These are phyloP conservation scores for Pseudonitzschia multistriata DNA, from an alignment of 108 stramenopile genomes.

Conservation along the genomic window DNA sequence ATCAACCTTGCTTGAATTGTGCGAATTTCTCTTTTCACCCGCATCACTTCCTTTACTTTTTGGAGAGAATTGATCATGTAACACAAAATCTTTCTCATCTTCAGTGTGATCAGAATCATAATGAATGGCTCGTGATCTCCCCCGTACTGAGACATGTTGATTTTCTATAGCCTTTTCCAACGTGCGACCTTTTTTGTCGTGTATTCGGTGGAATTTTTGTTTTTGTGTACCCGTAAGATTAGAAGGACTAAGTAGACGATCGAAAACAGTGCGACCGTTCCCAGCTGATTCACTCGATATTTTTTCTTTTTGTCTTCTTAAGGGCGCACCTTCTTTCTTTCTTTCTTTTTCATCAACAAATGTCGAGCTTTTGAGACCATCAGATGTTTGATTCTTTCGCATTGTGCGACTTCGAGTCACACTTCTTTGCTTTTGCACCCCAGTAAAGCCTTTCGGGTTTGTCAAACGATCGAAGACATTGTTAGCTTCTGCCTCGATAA, in stretches of 20 bases:
- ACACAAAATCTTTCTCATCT: constrained; percentile 25
- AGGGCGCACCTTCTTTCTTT: constrained; percentile 9
- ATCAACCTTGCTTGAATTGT: neutral
- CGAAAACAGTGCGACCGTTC: constrained; percentile 48
- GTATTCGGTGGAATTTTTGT: constrained; percentile 22
- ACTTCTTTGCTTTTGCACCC: constrained; percentile 42
- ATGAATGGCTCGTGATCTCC: constrained; percentile 2
- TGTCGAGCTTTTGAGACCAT: constrained; percentile 23
- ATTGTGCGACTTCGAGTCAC: neutral
- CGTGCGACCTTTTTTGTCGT: constrained; percentile 29
- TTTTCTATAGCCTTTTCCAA: constrained; percentile 17
- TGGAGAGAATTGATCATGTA: constrained; percentile 20
- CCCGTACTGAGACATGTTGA: constrained; percentile 8
- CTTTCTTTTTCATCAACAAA: constrained; percentile 13
- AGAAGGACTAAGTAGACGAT: constrained; percentile 51
- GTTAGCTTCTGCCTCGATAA: constrained; percentile 27
- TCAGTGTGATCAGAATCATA: constrained; percentile 7
- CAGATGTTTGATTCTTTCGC: constrained; percentile 14
- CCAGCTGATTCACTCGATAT: neutral
- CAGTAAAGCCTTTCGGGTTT: constrained; percentile 44
- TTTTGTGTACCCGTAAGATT: constrained; percentile 61
- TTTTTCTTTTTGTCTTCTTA: constrained; percentile 7
- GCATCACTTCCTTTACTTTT: constrained; percentile 13
- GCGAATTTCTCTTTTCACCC: neutral
- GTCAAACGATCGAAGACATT: constrained; percentile 55